phyloP scores from a whole-genome alignment of 805 yeast species.

The Starmerella stigmatis region DNA sequence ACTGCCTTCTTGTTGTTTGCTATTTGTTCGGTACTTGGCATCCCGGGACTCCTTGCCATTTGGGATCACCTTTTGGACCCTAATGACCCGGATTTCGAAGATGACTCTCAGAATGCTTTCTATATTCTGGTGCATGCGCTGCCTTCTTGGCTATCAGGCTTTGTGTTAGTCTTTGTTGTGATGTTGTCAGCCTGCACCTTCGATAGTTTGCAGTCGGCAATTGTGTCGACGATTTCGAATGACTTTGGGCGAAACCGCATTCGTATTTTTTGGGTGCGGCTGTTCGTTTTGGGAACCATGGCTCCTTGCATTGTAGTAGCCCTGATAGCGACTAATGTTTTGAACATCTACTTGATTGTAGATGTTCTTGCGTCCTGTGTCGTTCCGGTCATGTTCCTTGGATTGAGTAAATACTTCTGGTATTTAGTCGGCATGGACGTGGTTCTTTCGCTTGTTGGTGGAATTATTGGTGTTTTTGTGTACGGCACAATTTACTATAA shows the following conservation, averaged over 20 bases:
- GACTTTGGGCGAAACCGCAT: constrained; percentile 79
- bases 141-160: constrained; percentile 81
- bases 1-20: constrained; percentile 59
- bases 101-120: constrained; percentile 55
- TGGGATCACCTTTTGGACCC: constrained; percentile 64
- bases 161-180: constrained; percentile 63
- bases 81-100: constrained; percentile 34
- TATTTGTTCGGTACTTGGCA: constrained; percentile 63
- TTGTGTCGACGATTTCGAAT: constrained; percentile 80
- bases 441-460: constrained; percentile 74
- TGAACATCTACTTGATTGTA: constrained; percentile 81
- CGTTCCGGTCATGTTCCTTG: constrained; percentile 73
- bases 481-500: constrained; percentile 71
- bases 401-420: constrained; percentile 56
- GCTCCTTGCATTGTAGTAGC: constrained; percentile 85
- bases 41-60: constrained; percentile 77
- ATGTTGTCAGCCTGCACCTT: constrained; percentile 77
- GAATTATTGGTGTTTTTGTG: constrained; percentile 64
- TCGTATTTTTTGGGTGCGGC: constrained; percentile 54
- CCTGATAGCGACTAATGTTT: constrained; percentile 66
- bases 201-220: constrained; percentile 80
- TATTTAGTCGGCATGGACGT: constrained; percentile 71
- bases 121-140: constrained; percentile 58
- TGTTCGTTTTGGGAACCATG: constrained; percentile 61
- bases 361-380: constrained; percentile 81